phyloP scores from a whole-genome alignment of 2,329 filamentous ascomycete genomes.

The Gnomoniopsis sp. region DNA sequence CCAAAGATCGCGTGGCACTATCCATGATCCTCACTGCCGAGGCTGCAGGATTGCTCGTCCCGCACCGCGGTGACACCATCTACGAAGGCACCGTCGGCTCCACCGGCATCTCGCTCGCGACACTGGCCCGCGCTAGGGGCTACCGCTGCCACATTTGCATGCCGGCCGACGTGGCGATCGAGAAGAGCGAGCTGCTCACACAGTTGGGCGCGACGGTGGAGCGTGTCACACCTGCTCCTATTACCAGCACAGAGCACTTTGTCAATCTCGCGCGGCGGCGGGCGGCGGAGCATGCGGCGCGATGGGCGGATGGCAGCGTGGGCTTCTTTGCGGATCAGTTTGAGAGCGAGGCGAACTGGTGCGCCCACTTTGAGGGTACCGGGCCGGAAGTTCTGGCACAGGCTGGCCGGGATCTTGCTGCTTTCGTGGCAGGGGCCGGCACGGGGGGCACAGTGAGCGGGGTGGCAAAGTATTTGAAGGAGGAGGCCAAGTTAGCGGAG shows the following conservation, averaged over 20 bases:
- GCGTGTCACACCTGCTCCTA: constrained; percentile 84
- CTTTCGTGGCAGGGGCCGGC: constrained; percentile 89
- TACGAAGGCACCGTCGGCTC: constrained; percentile 97
- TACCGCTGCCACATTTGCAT: constrained; percentile 97
- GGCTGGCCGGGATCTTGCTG: constrained; percentile 70
- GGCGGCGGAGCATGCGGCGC: constrained; percentile 68
- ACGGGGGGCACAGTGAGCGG: constrained; percentile 93
- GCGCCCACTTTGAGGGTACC: constrained; percentile 76
- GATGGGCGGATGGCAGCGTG: constrained; percentile 56
- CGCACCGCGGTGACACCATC: constrained; percentile 84
- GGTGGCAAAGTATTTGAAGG: constrained; percentile 79
- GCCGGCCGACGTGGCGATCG: constrained; percentile 83
- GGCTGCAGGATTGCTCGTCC: constrained; percentile 68
- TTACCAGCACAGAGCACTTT: constrained; percentile 89
- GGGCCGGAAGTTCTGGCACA: constrained; percentile 88
- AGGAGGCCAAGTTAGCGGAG: constrained; percentile 50
- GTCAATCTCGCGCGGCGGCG: constrained; percentile 84
- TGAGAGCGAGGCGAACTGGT: constrained; percentile 85
- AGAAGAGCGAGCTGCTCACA: constrained; percentile 85
- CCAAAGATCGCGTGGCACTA: constrained; percentile 92
- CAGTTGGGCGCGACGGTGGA: constrained; percentile 93
- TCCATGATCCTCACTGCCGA: constrained; percentile 86
- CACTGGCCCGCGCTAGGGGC: constrained; percentile 80
- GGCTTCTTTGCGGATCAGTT: constrained; percentile 98
- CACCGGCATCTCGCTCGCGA: constrained; percentile 91